Base-by-base conservation (phyloP, 371 early-diverging fungal species). In the Mortierella sp. region DNA sequence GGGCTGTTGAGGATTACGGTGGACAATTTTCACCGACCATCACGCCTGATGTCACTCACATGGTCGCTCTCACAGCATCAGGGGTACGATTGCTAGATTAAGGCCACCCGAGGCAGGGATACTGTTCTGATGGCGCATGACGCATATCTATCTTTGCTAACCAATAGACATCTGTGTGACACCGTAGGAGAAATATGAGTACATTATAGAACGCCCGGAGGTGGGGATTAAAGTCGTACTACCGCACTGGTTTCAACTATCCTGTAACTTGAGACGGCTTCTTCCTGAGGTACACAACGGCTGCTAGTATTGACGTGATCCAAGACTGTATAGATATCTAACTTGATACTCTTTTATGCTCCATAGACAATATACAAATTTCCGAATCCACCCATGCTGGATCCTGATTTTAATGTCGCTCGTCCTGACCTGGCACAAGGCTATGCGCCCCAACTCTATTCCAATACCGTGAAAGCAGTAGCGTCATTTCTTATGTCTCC, bases 181-280 rank as follows among this genome's bases (percentile, higher is more conserved):
- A 9, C n/a, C 3, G 22, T 73, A 88, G 89, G 71, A 70, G 43
- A 87, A 88, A 52, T 92, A 91, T 71, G 86, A 87, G 35, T 84
- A 86, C 60, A 87, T 81, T 2, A 83, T 85, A 40, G 73, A 68
- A 28, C 74, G 87, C 57, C 79, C 79, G 16, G 83, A 86, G 35
- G 58, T 87, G 63, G 85, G 84, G 9, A 90, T 93, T 51, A 89
- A 85, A 52, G 78, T 91, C 3, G 88, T 96, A 5, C 83, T 94
- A 18, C 94, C 96, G 10, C 94, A 95, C 64, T 96, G 93, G 90
- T 86, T 96, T 65, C 92, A 94, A 69, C 91, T 91, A 57, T 93
- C 94, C 75, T 79, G 94, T 39, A 89, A 90, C 43, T 68, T 92
- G 32, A 80, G 85, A 51, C 76, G 87, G 24, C 65, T 66, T 14